Evolutionary conservation across 495 filamentous ascomycete genomes (phyloP), one percentile per base, ranked within the genome.

Genomic region (Oidiodendron maius): DNA sequence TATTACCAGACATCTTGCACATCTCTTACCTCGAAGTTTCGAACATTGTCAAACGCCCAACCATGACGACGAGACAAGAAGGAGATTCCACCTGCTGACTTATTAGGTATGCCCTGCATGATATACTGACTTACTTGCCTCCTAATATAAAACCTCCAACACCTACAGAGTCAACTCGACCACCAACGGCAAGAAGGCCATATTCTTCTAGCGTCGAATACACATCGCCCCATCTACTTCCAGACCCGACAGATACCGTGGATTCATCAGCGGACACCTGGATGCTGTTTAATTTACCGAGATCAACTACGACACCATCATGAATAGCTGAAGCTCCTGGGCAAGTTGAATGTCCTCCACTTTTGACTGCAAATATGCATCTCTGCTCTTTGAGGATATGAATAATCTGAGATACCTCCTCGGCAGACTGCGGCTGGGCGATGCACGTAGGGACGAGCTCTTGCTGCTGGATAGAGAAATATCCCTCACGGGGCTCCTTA

Each of bases 121-220:
- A 42, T 44, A 39, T 44, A 1, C 65, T 37, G 18, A 16, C 16
- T 15, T 15, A 70, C 69, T 55, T 50, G 77, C 53, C n/a, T n/a
- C 76, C 76, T 13, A 79, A 65, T 17, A 64, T 61, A 4, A 79
- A 61, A 2, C 80, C 80, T n/a, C 74, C 70, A 15, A 79, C 71
- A 18, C 80, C 80, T 34, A 83, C 69, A 13, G 59, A 63, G 0
- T 66, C 53, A 25, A 69, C 64, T 34, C 80, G 68, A 11, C 76
- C 80, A 2, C 78, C 76, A 9, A 70, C 44, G 2, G 72, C 68
- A 11, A 68, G 55, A 2, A 73, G 54, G 16, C 65, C 59, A 15
- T 65, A 56, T 1, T 56, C 45, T 5, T 64, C 64, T 4, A 78
- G 54, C 38, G 54, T 61, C 1, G 48, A 32, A 50, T 80, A 80